Evolutionary conservation across 441 rosid genomes (phyloP), one percentile per base, ranked within the genome.

Genomic region (Croton setiger): DNA sequence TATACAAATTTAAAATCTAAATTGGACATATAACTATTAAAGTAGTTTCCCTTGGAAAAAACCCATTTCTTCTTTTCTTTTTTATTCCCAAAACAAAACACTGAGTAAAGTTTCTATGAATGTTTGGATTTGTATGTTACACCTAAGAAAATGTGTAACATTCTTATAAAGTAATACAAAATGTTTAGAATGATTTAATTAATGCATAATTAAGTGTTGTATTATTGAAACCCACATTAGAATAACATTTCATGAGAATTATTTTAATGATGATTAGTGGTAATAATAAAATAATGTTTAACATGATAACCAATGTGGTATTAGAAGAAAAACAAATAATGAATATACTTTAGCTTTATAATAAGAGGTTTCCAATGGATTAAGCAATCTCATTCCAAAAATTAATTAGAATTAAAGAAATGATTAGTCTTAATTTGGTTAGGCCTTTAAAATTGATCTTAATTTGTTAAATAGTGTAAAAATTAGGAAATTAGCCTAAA

Each of bases 301-400:
- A 6, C 35, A 23, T 12, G 60, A 27, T 23, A 7, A 17, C 58
- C 31, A 54, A 10, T 21, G 21, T 10, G 47, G 23, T 7, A 37
- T 9, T 36, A 37, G 47, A 27, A 51, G n/a, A 60, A 60, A 37
- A n/a, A 49, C 33, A 13, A 10, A 61, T 11, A 23, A 41, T 18
- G 0, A 4, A 35, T 51, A 45, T 45, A 45, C 15, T 45, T 37
- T 23, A 44, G 44, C 52, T 12, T 2, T 4, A 3, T 3, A 5
- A 62, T n/a, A n/a, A 45, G 41, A 31, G 51, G n/a, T 63, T 63
- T 48, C 66, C 53, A 23, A 6, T 43, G 66, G 23, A 23, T 13
- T 44, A 63, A 63, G 66, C 11, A 63, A 63, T 20, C 66, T 45
- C 39, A 7, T 9, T n/a, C n/a, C n/a, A n/a, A n/a, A 8, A 0